Conservation (phyloP, 371 early-diverging fungal species). For the Rhizopus microsporus region DNA sequence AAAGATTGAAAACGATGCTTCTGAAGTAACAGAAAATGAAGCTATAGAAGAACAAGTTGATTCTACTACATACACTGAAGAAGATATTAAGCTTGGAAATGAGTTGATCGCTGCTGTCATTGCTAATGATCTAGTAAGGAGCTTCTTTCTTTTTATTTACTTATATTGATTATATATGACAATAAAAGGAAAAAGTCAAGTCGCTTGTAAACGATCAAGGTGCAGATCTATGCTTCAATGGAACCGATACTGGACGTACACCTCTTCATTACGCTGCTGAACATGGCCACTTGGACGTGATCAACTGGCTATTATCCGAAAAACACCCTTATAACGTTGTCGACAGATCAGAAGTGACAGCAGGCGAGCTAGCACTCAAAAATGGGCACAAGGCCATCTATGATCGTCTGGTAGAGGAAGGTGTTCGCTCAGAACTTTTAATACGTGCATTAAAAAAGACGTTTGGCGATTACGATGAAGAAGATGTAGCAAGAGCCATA, state of each 20-base stretch:
- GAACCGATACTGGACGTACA: conserved; percentile 44
- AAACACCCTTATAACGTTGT: conserved; percentile 58
- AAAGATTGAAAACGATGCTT: conserved; percentile 13
- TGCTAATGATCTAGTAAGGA: conserved; percentile 42
- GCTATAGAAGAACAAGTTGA: conserved; percentile 5
- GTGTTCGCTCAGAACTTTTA: conserved; percentile 83
- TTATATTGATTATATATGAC: not conserved
- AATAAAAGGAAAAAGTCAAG: conserved; percentile 42
- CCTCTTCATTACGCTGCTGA: conserved; percentile 54
- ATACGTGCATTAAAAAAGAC: conserved; percentile 53
- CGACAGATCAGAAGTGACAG: conserved; percentile 44
- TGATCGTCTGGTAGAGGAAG: conserved; percentile 77
- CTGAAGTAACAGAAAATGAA: not conserved
- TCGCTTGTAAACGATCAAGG: conserved; percentile 26
- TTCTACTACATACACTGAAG: conserved; percentile 28
- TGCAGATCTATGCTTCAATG: conserved; percentile 50
- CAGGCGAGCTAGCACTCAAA: conserved; percentile 57
- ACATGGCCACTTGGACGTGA: conserved; percentile 51
- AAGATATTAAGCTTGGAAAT: conserved; percentile 39
- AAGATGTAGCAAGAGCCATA: conserved; percentile 32
- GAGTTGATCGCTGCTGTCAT: conserved; percentile 39
- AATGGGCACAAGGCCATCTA: conserved; percentile 50
- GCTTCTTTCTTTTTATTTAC: not conserved
- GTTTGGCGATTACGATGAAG: conserved; percentile 40
- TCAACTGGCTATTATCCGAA: conserved; percentile 57